Percentiles rank a stretch among this genome's conserved stretches.
These are phyloP conservation scores for Dioscorea alata DNA, from an alignment of 106 monocot genomes.

Conservation along the genomic window DNA sequence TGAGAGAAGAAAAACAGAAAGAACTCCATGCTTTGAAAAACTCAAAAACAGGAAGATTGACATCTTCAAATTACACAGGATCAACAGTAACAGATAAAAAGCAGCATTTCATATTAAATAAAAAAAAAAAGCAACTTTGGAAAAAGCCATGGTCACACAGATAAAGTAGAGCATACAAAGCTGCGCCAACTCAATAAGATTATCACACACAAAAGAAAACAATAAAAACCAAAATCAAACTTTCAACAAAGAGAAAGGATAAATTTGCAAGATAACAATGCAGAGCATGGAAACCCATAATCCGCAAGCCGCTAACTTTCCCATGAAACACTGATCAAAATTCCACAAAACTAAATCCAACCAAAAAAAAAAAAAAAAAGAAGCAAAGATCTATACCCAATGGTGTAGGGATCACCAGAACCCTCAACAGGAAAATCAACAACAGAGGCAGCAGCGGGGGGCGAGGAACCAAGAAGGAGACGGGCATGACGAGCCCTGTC, in stretches of 20 bases:
- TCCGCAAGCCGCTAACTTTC: too few species aligned
- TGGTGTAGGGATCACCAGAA: conserved; percentile 76
- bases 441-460: conserved; percentile 26
- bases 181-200: not conserved
- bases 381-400: conserved; percentile 40
- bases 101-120: not conserved
- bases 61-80: too few species aligned
- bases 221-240: not conserved
- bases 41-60: too few species aligned
- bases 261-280: not conserved
- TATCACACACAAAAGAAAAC: not conserved
- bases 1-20: not conserved
- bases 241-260: not conserved
- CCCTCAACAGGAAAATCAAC: conserved; percentile 84
- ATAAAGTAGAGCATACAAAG: conserved; percentile 2
- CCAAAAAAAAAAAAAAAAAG: not conserved
- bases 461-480: conserved; percentile 24
- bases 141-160: too few species aligned
- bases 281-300: not conserved
- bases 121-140: not conserved
- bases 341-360: not conserved
- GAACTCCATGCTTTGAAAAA: not conserved
- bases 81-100: not conserved
- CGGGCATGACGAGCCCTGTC: conserved; percentile 51
- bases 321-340: not conserved